phyloP scores from a whole-genome alignment of 371 early-diverging fungal species.

The Blakeslea trispora region DNA sequence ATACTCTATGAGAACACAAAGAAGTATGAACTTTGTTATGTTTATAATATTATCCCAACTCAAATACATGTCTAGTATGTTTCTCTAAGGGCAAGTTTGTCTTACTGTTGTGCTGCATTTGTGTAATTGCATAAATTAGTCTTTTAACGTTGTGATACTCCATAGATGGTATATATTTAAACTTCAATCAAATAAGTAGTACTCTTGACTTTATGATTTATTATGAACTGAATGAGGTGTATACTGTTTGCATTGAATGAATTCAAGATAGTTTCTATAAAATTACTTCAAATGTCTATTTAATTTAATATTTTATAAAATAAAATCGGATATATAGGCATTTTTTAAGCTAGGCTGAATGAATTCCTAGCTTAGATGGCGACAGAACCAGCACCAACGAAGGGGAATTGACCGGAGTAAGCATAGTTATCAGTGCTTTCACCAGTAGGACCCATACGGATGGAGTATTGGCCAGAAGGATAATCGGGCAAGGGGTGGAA shows the following conservation, averaged over 20 bases:
- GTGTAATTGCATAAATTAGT: neutral
- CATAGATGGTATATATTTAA: too few relatives aligned
- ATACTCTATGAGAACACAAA: too few relatives aligned
- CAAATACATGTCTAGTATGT: too few relatives aligned
- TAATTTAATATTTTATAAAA: neutral
- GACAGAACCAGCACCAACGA: conserved; percentile 19
- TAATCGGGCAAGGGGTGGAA: conserved; percentile 26
- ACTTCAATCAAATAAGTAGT: too few relatives aligned
- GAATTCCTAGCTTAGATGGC: neutral
- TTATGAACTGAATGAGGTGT: neutral
- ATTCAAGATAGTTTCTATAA: neutral
- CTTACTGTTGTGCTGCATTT: neutral
- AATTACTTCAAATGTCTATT: neutral
- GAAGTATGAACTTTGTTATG: too few relatives aligned
- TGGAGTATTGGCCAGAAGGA: conserved; percentile 23
- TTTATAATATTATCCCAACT: too few relatives aligned
- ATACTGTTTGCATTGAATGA: neutral
- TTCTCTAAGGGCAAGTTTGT: too few relatives aligned
- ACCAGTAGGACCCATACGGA: conserved; percentile 24
- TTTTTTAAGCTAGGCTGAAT: neutral
- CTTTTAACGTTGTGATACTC: neutral
- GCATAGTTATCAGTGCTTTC: conserved; percentile 5
- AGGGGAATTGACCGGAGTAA: conserved; percentile 24
- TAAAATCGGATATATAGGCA: neutral
- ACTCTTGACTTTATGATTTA: neutral